Evolutionary conservation across 108 stramenopile species (phyloP).

Genomic region (Fistulifera pelliculosa): DNA sequence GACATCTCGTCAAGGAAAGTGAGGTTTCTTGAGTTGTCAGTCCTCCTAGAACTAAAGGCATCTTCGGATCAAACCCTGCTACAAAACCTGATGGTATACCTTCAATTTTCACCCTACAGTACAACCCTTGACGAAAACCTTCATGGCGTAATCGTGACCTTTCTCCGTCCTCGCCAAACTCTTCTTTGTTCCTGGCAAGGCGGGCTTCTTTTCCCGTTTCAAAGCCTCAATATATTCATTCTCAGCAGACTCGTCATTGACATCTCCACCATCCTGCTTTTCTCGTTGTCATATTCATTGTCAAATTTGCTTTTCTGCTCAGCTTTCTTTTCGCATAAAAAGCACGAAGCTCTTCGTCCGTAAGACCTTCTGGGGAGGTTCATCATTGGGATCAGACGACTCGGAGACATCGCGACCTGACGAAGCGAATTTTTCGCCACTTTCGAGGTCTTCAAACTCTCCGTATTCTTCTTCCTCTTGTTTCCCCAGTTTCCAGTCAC

Average conservation of each 20-base stretch:
- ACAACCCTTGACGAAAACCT: constrained; percentile 90
- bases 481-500: constrained; percentile 94
- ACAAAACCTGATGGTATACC: constrained; percentile 81
- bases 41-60: constrained; percentile 91
- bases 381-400: constrained; percentile 41
- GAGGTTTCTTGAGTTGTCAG: constrained; percentile 88
- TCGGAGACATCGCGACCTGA: constrained; percentile 28
- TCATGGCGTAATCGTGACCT: constrained; percentile 67
- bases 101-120: constrained; percentile 87
- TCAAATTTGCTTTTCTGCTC: constrained; percentile 69
- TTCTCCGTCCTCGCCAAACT: constrained; percentile 88
- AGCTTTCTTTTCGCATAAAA: constrained; percentile 78
- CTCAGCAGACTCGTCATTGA: constrained; percentile 65
- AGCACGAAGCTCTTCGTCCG: constrained; percentile 77
- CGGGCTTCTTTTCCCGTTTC: constrained; percentile 80
- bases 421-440: constrained; percentile 62
- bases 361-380: constrained; percentile 52
- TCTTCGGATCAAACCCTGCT: constrained; percentile 61
- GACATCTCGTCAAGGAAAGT: constrained; percentile 73
- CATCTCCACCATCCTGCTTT: constrained; percentile 46
- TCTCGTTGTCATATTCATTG: constrained; percentile 78
- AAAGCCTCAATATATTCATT: constrained; percentile 67
- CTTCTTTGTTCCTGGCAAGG: constrained; percentile 68
- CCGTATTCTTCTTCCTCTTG: constrained; percentile 56
- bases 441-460: constrained; percentile 92